Evolutionary conservation across 2,329 filamentous ascomycete species (phyloP).

Genomic region (Atkinsonella texensis): DNA sequence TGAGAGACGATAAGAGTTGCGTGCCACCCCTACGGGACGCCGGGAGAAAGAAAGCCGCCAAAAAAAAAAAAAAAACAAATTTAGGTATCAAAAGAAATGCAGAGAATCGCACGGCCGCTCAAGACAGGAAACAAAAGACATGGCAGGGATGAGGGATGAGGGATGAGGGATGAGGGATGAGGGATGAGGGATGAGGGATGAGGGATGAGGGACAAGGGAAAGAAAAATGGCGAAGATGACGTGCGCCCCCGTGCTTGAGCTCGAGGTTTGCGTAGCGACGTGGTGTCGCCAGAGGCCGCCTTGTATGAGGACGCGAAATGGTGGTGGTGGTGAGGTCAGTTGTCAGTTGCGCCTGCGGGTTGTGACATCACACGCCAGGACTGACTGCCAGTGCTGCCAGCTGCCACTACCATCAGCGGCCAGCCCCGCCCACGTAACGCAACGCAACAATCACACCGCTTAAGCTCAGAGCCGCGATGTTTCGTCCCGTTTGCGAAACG

Average conservation of each 20-base stretch:
- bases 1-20: background rate
- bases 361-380: conserved; percentile 5
- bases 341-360: background rate
- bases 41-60: background rate
- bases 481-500: background rate
- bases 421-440: background rate
- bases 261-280: background rate
- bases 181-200: too few species aligned
- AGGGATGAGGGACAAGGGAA: background rate
- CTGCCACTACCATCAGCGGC: too few species aligned
- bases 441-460: background rate
- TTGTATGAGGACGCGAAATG: background rate
- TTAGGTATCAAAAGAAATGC: background rate
- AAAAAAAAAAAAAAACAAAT: background rate
- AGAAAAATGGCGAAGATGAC: background rate
- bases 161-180: too few species aligned
- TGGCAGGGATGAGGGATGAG: too few species aligned
- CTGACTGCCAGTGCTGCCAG: background rate
- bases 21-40: background rate
- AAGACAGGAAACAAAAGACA: too few species aligned
- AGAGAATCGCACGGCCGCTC: too few species aligned
- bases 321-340: background rate
- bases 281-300: background rate
- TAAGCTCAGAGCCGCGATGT: too few species aligned
- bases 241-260: background rate